Conservation (phyloP, 106 monocot species). For the Gastrodia elata region DNA sequence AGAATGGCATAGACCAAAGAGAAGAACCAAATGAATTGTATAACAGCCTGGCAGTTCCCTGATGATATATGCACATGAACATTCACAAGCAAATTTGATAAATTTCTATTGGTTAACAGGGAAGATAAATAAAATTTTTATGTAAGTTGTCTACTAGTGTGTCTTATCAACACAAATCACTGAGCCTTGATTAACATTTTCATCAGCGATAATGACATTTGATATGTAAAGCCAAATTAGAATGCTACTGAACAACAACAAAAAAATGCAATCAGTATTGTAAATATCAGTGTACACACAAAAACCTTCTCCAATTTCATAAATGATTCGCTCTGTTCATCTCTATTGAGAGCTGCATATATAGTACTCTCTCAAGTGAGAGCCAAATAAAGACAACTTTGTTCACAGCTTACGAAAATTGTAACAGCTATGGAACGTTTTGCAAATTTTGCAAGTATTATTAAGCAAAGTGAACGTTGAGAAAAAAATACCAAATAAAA, state of each 20-base stretch:
- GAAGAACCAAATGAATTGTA: conserved; percentile 87
- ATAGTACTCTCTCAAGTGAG: not conserved
- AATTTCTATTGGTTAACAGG: not conserved
- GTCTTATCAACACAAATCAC: not conserved
- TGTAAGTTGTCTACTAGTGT: not conserved
- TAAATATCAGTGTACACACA: not conserved
- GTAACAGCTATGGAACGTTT: not conserved
- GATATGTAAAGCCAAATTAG: not conserved
- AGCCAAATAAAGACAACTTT: not conserved
- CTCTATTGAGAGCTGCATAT: not conserved
- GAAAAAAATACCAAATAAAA: not conserved
- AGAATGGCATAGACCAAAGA: conserved; percentile 86
- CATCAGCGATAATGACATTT: not conserved
- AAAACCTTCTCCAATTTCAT: not conserved
- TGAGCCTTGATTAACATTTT: not conserved
- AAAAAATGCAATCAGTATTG: not conserved
- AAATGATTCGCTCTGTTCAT: not conserved
- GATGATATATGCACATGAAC: conserved; percentile 15
- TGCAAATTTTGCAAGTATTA: not conserved
- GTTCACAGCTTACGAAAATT: not conserved
- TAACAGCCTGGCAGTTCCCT: conserved; percentile 92
- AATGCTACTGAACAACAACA: not conserved
- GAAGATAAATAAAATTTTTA: not conserved
- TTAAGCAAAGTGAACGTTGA: not conserved
- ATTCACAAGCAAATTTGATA: not conserved